Evolutionary conservation across 306 rosid genomes (phyloP).

Genomic region (Dalbergia oliveri): DNA sequence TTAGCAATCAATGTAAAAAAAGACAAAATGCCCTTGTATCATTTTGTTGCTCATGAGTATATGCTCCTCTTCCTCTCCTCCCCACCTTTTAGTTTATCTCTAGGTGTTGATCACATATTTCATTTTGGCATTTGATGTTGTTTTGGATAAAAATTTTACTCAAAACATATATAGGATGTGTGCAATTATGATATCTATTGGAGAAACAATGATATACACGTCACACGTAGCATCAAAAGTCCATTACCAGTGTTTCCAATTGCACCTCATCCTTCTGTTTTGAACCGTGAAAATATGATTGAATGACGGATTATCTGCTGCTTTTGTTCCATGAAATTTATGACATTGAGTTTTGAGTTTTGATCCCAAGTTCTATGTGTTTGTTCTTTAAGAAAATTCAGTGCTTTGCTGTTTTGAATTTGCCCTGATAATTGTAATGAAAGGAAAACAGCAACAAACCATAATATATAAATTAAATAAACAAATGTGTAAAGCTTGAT

Average conservation of each 20-base stretch:
- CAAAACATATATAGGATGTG: not conserved
- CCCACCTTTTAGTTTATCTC: not conserved
- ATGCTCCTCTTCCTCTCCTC: not conserved
- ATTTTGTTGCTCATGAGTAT: not conserved
- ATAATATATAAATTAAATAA: not conserved
- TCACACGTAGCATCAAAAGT: too few species aligned
- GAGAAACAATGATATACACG: not conserved
- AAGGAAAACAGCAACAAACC: constrained; percentile 28
- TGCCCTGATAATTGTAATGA: constrained; percentile 45
- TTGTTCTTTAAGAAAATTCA: constrained; percentile 13
- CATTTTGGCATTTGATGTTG: constrained; percentile 17
- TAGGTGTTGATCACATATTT: constrained; percentile 19
- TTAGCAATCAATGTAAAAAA: not conserved
- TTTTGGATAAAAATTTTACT: constrained; percentile 6
- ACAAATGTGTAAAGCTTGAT: constrained; percentile 37
- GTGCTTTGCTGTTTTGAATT: constrained; percentile 16
- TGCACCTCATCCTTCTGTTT: not conserved
- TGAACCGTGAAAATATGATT: not conserved
- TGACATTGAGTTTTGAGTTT: not conserved
- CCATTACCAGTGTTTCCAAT: too few species aligned
- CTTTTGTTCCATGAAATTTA: not conserved
- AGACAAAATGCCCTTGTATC: not conserved
- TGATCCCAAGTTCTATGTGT: constrained; percentile 24
- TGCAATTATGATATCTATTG: constrained; percentile 4
- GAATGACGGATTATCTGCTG: not conserved